Evolutionary conservation across 2,329 filamentous ascomycete genomes (phyloP).

Genomic region (Ophiostoma fasciatum): DNA sequence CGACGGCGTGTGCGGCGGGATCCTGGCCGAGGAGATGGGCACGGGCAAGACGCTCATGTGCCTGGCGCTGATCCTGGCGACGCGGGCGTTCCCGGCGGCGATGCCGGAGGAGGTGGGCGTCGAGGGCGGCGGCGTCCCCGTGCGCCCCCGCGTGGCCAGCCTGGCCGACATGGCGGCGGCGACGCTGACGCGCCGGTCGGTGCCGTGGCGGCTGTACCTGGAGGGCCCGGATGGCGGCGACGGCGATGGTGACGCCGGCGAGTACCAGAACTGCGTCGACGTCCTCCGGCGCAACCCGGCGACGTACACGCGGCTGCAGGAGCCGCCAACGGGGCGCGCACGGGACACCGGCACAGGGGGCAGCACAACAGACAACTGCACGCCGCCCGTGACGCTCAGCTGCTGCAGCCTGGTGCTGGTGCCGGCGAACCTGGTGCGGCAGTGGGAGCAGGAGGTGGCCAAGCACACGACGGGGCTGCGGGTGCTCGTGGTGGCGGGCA

Average conservation of each 20-base stretch:
- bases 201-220: constrained; percentile 58
- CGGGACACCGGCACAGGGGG: no score
- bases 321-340: no score
- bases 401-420: constrained; percentile 63
- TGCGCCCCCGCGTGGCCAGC: constrained; percentile 36
- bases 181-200: constrained; percentile 46
- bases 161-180: constrained; percentile 62
- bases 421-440: constrained; percentile 66
- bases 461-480: constrained; percentile 59
- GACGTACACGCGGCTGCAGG: constrained; percentile 34
- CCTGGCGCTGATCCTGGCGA: constrained; percentile 60
- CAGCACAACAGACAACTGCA: no score
- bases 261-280: constrained; percentile 38
- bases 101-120: constrained; percentile 34
- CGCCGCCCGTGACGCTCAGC: constrained; percentile 41
- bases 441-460: constrained; percentile 69
- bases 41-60: constrained; percentile 82
- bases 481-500: constrained; percentile 46
- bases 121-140: constrained; percentile 19
- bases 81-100: constrained; percentile 49
- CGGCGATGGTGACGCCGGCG: constrained; percentile 24
- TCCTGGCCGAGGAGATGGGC: constrained; percentile 70
- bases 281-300: constrained; percentile 44
- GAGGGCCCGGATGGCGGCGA: constrained; percentile 10
- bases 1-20: constrained; percentile 60